Evolutionary conservation across 2,329 filamentous ascomycete genomes (phyloP), one percentile per base, ranked within the genome.

Genomic region (Pezicula neosporulosa): DNA sequence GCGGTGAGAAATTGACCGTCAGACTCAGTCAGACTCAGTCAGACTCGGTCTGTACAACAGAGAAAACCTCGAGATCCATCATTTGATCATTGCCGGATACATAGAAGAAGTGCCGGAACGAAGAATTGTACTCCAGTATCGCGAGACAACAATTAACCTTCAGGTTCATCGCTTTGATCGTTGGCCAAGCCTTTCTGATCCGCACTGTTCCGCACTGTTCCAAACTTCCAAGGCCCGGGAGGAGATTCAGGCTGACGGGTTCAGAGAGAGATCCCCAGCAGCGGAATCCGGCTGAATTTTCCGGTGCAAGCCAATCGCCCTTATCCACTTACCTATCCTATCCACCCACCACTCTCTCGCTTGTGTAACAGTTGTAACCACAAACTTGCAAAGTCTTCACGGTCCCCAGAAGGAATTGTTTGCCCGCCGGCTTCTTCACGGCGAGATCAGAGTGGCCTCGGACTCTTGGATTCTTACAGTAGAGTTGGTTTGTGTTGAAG

Each of bases 281-380:
- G 37, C 37, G 37, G 37, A 39, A 39, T 3, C 15, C 37, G 37
- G 19, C 12, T 39, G 10, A 5, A 15, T 13, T 9, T 39, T 15
- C 37, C 21, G 42, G 19, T 33, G 42, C 42, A 44, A 44, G 42
- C 42, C 42, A 44, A 44, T 44, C 42, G 42, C 27, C 33, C 24
- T 24, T 24, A 42, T 18, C n/a, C 2, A 42, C 38, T 42, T 42
- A 42, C 18, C 38, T 13, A 10, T 42, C 38, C 38, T 24, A 21
- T 24, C 21, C 16, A 18, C 21, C 21, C 16, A 18, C 21, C 5
- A 18, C 18, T 24, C 24, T 42, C 10, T 42, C 39, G 39, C 5
- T 42, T 42, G 39, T 42, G n/a, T n/a, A 10, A 28, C 10, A 44
- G 10, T n/a, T 28, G 19, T 12, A n/a, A 28, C 7, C 12, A 24